A percentile compares a stretch with the other conserved stretches of the same genome.
Conservation (phyloP, 2,329 filamentous ascomycete genomes). For the Sclerotinia glacialis region DNA sequence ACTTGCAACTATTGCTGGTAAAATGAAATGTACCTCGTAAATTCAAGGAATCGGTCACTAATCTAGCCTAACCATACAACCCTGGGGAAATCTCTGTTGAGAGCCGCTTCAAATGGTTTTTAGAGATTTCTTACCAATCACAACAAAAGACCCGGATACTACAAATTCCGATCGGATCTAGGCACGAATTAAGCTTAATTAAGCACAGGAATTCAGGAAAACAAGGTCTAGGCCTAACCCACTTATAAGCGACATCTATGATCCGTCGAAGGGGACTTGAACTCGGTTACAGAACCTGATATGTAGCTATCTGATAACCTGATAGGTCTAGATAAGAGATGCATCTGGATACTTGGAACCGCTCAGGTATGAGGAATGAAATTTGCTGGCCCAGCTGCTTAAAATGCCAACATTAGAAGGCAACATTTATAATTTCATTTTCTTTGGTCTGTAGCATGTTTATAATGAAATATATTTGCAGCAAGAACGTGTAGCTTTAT, state of each 20-base stretch:
- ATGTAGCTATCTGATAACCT: neutral
- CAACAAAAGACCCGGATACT: neutral
- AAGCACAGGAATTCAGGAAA: neutral
- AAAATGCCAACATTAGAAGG: neutral
- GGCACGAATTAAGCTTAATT: neutral
- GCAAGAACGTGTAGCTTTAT: neutral
- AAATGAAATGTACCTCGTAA: neutral
- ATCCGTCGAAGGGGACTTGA: too few relatives aligned
- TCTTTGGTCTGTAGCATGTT: neutral
- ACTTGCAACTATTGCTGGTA: neutral
- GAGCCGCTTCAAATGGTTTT: too few relatives aligned
- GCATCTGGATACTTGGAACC: neutral
- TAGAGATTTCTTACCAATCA: too few relatives aligned
- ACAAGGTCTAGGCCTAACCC: neutral
- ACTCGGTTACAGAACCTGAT: neutral
- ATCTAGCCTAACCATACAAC: too few relatives aligned
- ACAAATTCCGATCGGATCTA: neutral
- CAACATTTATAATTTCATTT: neutral
- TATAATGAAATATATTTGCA: neutral
- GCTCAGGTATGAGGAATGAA: neutral
- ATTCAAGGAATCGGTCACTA: neutral
- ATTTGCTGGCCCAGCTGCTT: neutral
- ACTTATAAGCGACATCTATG: neutral
- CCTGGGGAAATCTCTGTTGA: too few relatives aligned
- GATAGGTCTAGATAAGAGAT: conserved; percentile 4